phyloP scores from a whole-genome alignment of 2,329 filamentous ascomycete genomes.

The Scedosporium apiospermum region DNA sequence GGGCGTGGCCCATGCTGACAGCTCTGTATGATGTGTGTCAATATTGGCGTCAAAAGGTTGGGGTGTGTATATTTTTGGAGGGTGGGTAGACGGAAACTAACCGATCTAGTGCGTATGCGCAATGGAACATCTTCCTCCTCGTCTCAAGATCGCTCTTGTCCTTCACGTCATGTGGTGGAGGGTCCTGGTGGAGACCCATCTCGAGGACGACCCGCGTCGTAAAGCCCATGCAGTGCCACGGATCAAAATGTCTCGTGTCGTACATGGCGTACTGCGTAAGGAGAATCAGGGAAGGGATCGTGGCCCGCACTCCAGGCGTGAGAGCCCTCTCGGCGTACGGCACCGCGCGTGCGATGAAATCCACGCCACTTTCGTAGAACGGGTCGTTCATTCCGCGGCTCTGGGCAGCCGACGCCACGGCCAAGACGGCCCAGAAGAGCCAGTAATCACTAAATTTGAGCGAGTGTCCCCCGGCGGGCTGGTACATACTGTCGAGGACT shows the following conservation, averaged over 20 bases:
- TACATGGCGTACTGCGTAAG: constrained; percentile 84
- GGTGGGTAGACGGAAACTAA: constrained; percentile 24
- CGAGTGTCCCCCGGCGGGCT: constrained; percentile 44
- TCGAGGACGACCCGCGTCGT: constrained; percentile 82
- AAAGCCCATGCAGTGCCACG: constrained; percentile 88
- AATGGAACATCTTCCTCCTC: constrained; percentile 79
- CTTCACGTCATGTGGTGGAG: constrained; percentile 57
- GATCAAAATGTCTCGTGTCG: constrained; percentile 84
- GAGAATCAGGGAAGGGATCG: constrained; percentile 79
- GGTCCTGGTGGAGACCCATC: constrained; percentile 87
- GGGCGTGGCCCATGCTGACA: constrained; percentile 78
- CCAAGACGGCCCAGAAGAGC: constrained; percentile 82
- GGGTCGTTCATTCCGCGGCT: constrained; percentile 60
- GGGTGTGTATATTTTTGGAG: neutral
- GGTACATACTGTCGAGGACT: constrained; percentile 74
- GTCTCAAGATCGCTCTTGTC: constrained; percentile 65
- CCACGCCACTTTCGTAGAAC: constrained; percentile 47
- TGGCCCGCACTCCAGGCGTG: constrained; percentile 71
- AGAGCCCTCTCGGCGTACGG: constrained; percentile 74
- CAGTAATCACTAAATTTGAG: constrained; percentile 66
- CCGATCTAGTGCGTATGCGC: constrained; percentile 83
- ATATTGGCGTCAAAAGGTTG: neutral
- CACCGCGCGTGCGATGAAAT: constrained; percentile 55
- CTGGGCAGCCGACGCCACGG: constrained; percentile 66
- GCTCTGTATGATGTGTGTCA: constrained; percentile 40